Conservation (phyloP, 2,329 filamentous ascomycete species). For the Fusarium sp. region DNA sequence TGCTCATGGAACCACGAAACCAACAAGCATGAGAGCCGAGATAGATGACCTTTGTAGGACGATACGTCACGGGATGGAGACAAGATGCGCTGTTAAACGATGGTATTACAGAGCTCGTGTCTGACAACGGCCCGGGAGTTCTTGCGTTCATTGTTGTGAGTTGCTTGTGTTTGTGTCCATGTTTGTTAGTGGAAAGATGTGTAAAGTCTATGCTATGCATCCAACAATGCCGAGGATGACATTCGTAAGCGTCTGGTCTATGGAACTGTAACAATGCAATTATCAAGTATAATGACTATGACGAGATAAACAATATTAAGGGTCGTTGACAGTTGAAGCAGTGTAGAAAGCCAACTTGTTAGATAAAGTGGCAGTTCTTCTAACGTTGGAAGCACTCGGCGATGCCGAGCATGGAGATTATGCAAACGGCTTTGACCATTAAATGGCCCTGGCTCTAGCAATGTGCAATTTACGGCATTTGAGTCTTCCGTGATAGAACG, state of each 20-base stretch:
- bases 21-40: background rate
- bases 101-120: conserved; percentile 20
- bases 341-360: background rate
- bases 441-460: conserved; percentile 3
- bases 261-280: background rate
- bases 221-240: background rate
- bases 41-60: conserved; percentile 10
- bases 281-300: background rate
- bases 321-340: background rate
- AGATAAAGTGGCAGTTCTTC: conserved; percentile 12
- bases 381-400: conserved; percentile 39
- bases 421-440: background rate
- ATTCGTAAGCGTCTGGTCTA: background rate
- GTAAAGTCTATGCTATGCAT: background rate
- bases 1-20: background rate
- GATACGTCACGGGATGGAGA: conserved; percentile 30
- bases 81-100: conserved; percentile 28
- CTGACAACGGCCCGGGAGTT: conserved; percentile 21
- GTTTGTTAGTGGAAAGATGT: too few relatives aligned
- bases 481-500: conserved; percentile 12
- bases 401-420: conserved; percentile 29
- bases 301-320: background rate
- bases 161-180: background rate
- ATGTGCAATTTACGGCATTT: conserved; percentile 24
- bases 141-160: conserved; percentile 8